Evolutionary conservation across 1,284 basidiomycete genomes (phyloP), one percentile per base, ranked within the genome.

Genomic region (Neolentinus lepideus): DNA sequence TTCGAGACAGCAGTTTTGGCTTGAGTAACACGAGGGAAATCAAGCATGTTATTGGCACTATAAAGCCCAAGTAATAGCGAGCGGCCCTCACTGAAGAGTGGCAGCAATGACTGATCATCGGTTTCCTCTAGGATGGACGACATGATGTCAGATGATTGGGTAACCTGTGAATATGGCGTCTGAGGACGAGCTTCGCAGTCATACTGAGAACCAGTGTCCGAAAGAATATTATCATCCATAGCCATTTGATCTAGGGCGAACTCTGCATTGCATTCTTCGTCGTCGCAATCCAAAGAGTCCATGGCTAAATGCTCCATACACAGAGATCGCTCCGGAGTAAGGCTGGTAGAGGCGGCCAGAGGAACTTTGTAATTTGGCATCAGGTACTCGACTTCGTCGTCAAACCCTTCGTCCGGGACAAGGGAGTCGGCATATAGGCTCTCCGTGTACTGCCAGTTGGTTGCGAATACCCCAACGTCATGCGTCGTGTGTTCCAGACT

Each of bases 51-150:
- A 29, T 10, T 16, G 26, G 2, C 51, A 47, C 26, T 63, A 62
- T 56, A 52, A 16, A 67, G 59, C 22, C 66, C 67, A 50, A 66
- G 50, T 27, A 69, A 61, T 24, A 69, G 55, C 14, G 64, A 62
- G 1, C 77, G 74, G 22, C 81, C 81, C 63, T 81, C 74, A 27
- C 67, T 59, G 64, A 78, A 76, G 61, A 61, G 58, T n/a, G 24
- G 45, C 36, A 31, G 11, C 19, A 22, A n/a, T 21, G 51, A 53
- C 12, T 8, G 54, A 46, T 51, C 6, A 31, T 16, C 16, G 24
- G 12, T 2, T 9, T 2, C 1, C 6, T 36, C 31, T 12, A 29
- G 3, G n/a, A 12, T 4, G 9, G 36, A 3, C 3, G 31, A 1
- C 14, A 21, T 9, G 26, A 26, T 1, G 1, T 52, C 46, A 43